phyloP scores from a whole-genome alignment of 345 rosid genomes.

The Iberis pinnata region DNA sequence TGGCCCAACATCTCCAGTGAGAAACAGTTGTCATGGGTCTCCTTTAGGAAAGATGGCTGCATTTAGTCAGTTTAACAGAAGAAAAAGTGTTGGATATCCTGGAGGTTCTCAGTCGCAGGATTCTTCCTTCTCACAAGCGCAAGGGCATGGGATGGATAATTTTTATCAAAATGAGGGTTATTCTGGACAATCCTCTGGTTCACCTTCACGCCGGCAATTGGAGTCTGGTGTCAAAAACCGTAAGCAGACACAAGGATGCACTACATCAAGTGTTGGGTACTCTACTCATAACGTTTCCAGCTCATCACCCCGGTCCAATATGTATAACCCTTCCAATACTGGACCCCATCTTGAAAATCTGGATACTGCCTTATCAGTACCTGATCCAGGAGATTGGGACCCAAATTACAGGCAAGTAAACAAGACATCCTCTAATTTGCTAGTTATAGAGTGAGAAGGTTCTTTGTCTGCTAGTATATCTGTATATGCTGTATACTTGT shows the following conservation, averaged over 20 bases:
- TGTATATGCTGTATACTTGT: slow-evolving; percentile 13
- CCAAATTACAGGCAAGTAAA: slow-evolving; percentile 82
- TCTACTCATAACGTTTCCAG: slow-evolving; percentile 46
- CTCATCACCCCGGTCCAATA: slow-evolving; percentile 37
- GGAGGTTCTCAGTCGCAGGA: slow-evolving; percentile 75
- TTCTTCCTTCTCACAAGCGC: slow-evolving; percentile 48
- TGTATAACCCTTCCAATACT: slow-evolving; percentile 36
- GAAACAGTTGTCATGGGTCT: slow-evolving; percentile 85
- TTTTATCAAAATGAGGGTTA: slow-evolving; percentile 51
- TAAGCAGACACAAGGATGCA: slow-evolving; percentile 53
- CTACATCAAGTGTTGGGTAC: slow-evolving; percentile 44
- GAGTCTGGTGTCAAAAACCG: slow-evolving; percentile 43
- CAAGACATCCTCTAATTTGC: slow-evolving; percentile 2
- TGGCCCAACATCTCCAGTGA: slow-evolving; percentile 92
- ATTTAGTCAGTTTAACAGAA: slow-evolving; percentile 69
- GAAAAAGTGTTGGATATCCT: slow-evolving; percentile 68
- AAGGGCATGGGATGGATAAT: slow-evolving; percentile 54
- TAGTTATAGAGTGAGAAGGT: slow-evolving; percentile 10
- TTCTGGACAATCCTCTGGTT: slow-evolving; percentile 42
- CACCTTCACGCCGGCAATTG: slow-evolving; percentile 46
- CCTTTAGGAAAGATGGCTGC: slow-evolving; percentile 84
- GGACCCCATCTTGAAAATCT: slow-evolving; percentile 45
- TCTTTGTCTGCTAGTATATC: slow-evolving; percentile 2
- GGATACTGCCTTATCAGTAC: slow-evolving; percentile 52
- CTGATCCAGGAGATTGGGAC: slow-evolving; percentile 99